Evolutionary conservation across 2,329 filamentous ascomycete species (phyloP).

Genomic region (Stemphylium lycopersici): DNA sequence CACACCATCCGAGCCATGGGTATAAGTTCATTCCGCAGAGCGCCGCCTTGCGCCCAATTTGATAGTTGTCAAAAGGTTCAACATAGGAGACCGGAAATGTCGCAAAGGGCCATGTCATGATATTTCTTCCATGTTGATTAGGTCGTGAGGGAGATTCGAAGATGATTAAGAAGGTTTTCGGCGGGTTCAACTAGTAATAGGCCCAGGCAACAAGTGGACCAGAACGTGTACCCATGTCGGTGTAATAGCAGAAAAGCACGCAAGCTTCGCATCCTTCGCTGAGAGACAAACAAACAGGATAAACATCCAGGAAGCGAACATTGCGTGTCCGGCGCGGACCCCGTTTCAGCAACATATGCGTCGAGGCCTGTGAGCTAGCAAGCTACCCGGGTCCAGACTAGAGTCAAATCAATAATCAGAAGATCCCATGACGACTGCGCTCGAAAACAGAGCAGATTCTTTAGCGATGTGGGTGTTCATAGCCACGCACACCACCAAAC

Average conservation of each 20-base stretch:
- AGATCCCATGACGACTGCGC: not conserved
- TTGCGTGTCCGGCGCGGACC: not conserved
- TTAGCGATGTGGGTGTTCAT: constrained; percentile 46
- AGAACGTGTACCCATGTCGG: not conserved
- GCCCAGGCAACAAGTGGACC: not conserved
- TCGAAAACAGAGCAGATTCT: not conserved
- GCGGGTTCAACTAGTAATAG: not conserved
- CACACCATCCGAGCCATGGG: not conserved
- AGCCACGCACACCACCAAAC: constrained; percentile 49
- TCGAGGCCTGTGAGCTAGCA: not conserved
- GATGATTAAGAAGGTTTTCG: constrained; percentile 3
- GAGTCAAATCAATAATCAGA: not conserved
- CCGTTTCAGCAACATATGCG: not conserved
- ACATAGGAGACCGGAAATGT: constrained; percentile 1
- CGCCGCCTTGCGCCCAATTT: constrained; percentile 1
- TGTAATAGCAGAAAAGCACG: not conserved
- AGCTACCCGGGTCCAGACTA: not conserved
- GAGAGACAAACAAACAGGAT: not conserved
- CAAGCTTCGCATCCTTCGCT: not conserved
- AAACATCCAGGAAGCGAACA: not conserved
- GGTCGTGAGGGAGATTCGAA: constrained; percentile 10
- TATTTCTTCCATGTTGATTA: not conserved
- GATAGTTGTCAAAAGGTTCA: constrained; percentile 2
- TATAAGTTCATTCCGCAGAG: constrained; percentile 1
- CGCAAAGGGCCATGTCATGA: constrained; percentile 8